Evolutionary conservation across 179 eudicot genomes (phyloP).

Genomic region (Sideroxylon spinosum): DNA sequence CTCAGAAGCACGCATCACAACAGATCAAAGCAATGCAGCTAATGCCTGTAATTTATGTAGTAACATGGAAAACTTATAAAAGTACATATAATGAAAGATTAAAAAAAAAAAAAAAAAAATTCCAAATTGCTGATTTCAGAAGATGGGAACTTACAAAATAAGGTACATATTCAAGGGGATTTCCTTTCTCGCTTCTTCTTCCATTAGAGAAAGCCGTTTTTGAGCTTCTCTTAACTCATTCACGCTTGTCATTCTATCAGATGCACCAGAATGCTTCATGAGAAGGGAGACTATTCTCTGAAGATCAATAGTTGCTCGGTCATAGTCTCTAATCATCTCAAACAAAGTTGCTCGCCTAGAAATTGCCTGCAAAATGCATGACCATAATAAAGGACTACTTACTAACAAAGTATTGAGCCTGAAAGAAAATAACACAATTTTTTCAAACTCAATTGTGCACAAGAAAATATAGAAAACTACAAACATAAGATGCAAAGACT

Average conservation of each 20-base stretch:
- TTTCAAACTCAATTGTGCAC: neutral
- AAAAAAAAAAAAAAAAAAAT: constrained; percentile 1
- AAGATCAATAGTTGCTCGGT: constrained; percentile 71
- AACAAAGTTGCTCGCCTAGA: constrained; percentile 78
- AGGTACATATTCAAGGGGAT: constrained; percentile 74
- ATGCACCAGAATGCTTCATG: constrained; percentile 34
- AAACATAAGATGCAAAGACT: neutral
- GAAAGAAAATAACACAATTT: neutral
- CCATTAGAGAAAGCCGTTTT: constrained; percentile 54
- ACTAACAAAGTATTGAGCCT: neutral
- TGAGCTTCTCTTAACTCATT: constrained; percentile 70
- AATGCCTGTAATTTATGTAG: neutral
- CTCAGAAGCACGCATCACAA: neutral
- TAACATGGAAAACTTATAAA: neutral
- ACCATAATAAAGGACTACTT: neutral
- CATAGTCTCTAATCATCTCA: constrained; percentile 91
- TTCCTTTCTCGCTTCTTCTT: constrained; percentile 65
- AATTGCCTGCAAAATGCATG: constrained; percentile 54
- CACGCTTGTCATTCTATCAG: constrained; percentile 35
- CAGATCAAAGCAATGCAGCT: neutral
- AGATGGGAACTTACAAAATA: constrained; percentile 62
- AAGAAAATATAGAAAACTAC: neutral
- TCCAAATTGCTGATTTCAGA: constrained; percentile 52
- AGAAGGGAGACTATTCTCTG: constrained; percentile 58
- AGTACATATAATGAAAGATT: neutral